Evolutionary conservation across 768 basidiomycete species (phyloP), one percentile per base, ranked within the genome.

Genomic region (Fistulinella prunicolor): DNA sequence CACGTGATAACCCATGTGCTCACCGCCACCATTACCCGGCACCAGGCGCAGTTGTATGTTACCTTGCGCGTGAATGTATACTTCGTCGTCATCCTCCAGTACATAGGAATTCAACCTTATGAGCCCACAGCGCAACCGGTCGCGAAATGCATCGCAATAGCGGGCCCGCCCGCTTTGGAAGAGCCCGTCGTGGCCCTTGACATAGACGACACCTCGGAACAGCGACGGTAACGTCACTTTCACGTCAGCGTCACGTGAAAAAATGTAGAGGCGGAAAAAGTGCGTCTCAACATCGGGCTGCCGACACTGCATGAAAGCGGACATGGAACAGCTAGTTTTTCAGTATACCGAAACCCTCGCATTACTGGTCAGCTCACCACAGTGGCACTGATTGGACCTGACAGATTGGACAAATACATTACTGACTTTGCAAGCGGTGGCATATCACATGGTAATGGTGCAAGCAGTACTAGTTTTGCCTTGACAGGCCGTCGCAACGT

Each of bases 401-500:
- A 58, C 16, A 56, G 24, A 44, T 57, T 67, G 16, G 66, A 62
- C 51, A 67, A 46, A 54, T 61, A 69, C 16, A 66, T 58, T 22
- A 56, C 65, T 14, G 65, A 67, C 50, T 68, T 67, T n/a, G 65
- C 67, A 51, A 65, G 55, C 1, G 67, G 60, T 19, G 57, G 51
- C 36, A 32, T 28, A 39, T 67, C 67, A 38, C 53, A 61, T n/a
- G 63, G 53, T 22, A 57, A 32, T 20, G 61, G 65, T 24, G 67
- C 46, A 9, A 63, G 63, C 9, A 67, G 50, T 35, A 58, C 26
- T 1, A 69, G 41, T 38, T 47, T 69, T 36, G 65, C 67, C 3
- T 57, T 53, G 52, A 67, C 55, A 19, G 59, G 49, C 38, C 56
- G 63, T 16, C 46, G 54, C 38, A 44, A 42, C 6, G 54, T 41